Evolutionary conservation across 768 basidiomycete species (phyloP), one percentile per base, ranked within the genome.

Genomic region (Lactarius hatsudake): DNA sequence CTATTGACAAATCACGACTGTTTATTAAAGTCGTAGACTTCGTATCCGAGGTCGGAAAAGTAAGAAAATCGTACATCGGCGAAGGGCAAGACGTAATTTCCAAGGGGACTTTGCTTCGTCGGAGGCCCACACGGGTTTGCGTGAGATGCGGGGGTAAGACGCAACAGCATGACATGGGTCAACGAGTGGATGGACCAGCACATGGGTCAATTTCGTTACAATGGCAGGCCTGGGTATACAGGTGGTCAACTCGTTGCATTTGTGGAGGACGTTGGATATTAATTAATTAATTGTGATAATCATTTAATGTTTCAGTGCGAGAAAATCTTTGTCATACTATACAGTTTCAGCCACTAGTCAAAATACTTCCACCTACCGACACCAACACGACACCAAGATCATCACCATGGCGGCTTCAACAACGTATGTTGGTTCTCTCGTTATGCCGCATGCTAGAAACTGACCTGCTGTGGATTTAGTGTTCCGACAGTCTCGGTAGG

Each of bases 1-100:
- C 84, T n/a, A 75, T 92, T 45, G 81, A 88, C 76, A 89, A 88
- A 71, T 78, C 89, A 0, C 81, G 80, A 10, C 78, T 93, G 42
- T 93, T 92, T 73, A 83, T 93, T 73, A 91, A 89, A 73, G 82
- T 89, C 2, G 78, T 75, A 12, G 89, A 93, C 69, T 82, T 93
- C n/a, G 78, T 89, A 7, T 88, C 90, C 71, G 87, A 86, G 8
- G 75, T 86, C 26, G 74, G 81, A 13, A 82, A 76, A 42, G 71
- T 86, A 43, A 75, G 77, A 1, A 75, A 79, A 8, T 65, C 79
- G 42, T 69, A 75, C 30, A 66, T 76, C 80, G 58, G 79, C 78
- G 26, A 81, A 79, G 63, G 76, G 75, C 38, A 71, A 38, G 91
- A 93, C 70, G 80, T 92, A 6, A 77, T 93, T n/a, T 83, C 84